Conservation (phyloP, 139 green algal genomes). For the Ettlia oleoabundans region DNA sequence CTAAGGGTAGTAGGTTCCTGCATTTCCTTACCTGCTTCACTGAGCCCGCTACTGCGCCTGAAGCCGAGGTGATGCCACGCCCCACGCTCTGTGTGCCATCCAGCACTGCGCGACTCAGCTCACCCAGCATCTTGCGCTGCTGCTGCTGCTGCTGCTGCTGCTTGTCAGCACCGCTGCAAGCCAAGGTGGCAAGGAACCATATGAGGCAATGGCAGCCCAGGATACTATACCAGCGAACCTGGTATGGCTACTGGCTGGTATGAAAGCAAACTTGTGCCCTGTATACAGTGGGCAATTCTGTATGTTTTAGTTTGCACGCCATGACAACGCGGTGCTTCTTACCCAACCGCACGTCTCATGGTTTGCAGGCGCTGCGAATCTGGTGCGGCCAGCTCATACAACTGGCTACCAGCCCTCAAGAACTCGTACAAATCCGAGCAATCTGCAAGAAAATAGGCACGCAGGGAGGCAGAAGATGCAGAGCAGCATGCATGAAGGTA, state of each 20-base stretch:
- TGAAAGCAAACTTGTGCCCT: too few species aligned
- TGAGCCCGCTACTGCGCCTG: background rate
- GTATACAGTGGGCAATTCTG: too few species aligned
- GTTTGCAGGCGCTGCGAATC: background rate
- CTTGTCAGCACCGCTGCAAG: too few species aligned
- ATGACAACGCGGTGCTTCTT: too few species aligned
- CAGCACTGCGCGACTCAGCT: conserved; percentile 13
- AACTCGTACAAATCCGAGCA: conserved; percentile 62
- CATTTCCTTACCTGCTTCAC: conserved; percentile 4
- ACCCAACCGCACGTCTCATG: background rate
- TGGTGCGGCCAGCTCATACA: conserved; percentile 33
- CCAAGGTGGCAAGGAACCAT: too few species aligned
- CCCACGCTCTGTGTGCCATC: conserved; percentile 8
- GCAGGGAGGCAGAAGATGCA: background rate
- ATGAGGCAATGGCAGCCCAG: too few species aligned
- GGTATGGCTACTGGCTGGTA: too few species aligned
- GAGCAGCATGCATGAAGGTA: background rate
- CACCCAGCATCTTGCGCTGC: conserved; percentile 1
- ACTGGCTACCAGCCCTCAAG: conserved; percentile 43
- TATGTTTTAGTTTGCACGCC: too few species aligned
- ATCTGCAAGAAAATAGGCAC: conserved; percentile 7
- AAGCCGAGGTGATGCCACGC: background rate
- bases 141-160: background rate
- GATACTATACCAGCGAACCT: too few species aligned
- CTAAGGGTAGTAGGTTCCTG: too few species aligned